These are phyloP conservation scores for Candida taoyuanica DNA, from an alignment of 805 yeast species.

Conservation along the genomic window DNA sequence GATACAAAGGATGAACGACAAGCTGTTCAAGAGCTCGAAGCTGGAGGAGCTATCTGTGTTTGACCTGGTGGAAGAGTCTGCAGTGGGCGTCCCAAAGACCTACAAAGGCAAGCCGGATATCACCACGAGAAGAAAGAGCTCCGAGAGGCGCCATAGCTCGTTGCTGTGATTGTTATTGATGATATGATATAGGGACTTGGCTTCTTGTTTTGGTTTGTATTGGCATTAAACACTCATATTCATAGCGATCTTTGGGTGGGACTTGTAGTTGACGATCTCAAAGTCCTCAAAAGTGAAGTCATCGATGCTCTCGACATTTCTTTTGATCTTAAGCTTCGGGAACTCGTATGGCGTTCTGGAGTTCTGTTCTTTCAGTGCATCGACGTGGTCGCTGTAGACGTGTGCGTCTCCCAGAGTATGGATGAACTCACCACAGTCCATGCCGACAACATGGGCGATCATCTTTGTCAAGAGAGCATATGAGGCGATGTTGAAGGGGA, in stretches of 20 bases:
- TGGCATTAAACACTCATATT: constrained; percentile 81
- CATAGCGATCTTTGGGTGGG: constrained; percentile 84
- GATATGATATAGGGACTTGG: too few species aligned
- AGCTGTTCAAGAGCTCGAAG: constrained; percentile 8
- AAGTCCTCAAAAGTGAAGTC: constrained; percentile 89
- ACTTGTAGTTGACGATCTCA: constrained; percentile 72
- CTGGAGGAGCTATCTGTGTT: constrained; percentile 26
- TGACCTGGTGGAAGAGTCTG: constrained; percentile 27
- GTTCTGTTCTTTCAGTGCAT: constrained; percentile 80
- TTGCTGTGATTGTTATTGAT: constrained; percentile 15
- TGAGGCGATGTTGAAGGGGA: constrained; percentile 96
- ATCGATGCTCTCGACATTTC: constrained; percentile 69
- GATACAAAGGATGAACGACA: constrained; percentile 9
- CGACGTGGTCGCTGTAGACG: constrained; percentile 89
- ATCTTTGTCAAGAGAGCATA: constrained; percentile 88
- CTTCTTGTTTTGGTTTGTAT: not conserved
- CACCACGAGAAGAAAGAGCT: constrained; percentile 12
- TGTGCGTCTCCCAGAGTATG: constrained; percentile 98
- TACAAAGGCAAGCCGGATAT: constrained; percentile 24
- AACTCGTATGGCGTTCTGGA: constrained; percentile 70
- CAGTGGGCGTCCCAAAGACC: constrained; percentile 27
- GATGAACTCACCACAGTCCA: constrained; percentile 93
- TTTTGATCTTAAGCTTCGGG: constrained; percentile 71
- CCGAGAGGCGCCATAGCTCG: constrained; percentile 26
- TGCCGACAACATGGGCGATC: constrained; percentile 93